Percentiles rank a stretch among this genome's conserved stretches.
Evolutionary conservation across 2,329 filamentous ascomycete species (phyloP).

Genomic region (Alternaria arbusti): DNA sequence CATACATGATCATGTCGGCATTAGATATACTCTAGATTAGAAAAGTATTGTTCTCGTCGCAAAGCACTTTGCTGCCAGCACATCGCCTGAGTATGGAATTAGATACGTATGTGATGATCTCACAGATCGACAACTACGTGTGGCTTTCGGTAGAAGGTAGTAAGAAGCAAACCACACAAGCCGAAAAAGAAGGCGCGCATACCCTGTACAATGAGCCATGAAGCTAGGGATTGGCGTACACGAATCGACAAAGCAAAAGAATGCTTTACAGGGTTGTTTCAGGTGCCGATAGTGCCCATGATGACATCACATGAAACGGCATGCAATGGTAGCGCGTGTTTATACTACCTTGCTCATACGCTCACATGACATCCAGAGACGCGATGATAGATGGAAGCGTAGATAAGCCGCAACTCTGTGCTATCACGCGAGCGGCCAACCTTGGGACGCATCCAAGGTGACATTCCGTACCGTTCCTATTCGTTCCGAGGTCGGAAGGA

Average conservation of each 20-base stretch:
- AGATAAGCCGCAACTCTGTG: neutral
- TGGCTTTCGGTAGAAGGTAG: neutral
- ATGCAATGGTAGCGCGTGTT: neutral
- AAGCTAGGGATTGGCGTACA: neutral
- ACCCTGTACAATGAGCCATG: neutral
- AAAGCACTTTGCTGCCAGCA: neutral
- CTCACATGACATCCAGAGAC: neutral
- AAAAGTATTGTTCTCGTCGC: constrained; percentile 10
- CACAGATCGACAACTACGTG: neutral
- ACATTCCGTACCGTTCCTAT: constrained; percentile 12
- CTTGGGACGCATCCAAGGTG: neutral
- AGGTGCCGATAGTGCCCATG: neutral
- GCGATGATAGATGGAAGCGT: neutral
- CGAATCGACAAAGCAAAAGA: neutral
- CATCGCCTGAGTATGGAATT: neutral
- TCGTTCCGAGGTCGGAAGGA: constrained; percentile 28
- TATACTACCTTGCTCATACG: neutral
- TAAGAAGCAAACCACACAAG: neutral
- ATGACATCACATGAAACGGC: neutral
- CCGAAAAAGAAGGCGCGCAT: neutral
- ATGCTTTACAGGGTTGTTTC: neutral
- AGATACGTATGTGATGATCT: neutral
- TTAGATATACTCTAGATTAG: constrained; percentile 10
- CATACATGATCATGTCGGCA: constrained; percentile 7
- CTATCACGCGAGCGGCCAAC: constrained; percentile 12